These are phyloP conservation scores for Cucumis variabilis DNA, from an alignment of 331 rosid genomes.

Conservation along the genomic window DNA sequence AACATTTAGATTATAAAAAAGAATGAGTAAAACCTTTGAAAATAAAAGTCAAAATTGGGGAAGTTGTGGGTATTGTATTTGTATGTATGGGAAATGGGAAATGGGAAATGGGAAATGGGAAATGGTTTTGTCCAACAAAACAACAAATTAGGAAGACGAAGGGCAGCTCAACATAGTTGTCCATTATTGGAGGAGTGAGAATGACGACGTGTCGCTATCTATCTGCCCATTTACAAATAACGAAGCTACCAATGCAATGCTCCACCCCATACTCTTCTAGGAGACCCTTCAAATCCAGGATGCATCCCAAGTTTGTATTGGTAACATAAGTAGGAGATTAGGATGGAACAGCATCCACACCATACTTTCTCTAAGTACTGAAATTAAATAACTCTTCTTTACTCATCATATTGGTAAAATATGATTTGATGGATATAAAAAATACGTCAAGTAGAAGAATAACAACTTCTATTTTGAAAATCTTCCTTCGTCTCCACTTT, in stretches of 20 bases:
- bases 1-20: too few species aligned
- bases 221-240: background rate
- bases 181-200: background rate
- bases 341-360: background rate
- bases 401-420: background rate
- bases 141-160: background rate
- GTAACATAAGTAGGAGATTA: background rate
- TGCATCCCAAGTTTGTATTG: background rate
- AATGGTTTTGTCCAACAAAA: background rate
- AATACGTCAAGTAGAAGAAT: too few species aligned
- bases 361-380: background rate
- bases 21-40: too few species aligned
- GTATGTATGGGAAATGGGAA: background rate
- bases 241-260: background rate
- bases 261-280: background rate
- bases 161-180: background rate
- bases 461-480: too few species aligned
- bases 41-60: too few species aligned
- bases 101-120: background rate
- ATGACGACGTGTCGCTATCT: conserved; percentile 13
- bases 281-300: background rate
- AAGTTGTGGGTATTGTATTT: too few species aligned
- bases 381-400: background rate
- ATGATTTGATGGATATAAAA: background rate
- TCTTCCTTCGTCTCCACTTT: too few species aligned